Evolutionary conservation across 2,329 filamentous ascomycete genomes (phyloP), one percentile per base, ranked within the genome.

Genomic region (Eutypa lata): DNA sequence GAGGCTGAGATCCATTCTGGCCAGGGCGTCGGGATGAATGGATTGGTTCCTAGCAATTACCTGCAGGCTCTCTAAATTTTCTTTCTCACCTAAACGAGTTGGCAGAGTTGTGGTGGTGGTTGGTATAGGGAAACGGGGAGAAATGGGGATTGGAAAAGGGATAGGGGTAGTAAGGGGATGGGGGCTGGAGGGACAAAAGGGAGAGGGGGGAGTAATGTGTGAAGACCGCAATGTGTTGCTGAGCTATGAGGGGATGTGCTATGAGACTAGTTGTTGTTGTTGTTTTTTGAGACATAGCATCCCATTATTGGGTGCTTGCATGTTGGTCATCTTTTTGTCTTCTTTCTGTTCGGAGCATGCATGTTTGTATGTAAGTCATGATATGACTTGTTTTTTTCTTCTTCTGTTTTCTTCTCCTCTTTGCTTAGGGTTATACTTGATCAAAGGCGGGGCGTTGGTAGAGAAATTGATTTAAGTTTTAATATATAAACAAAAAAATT

Each of bases 1-100:
- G 94, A 99, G 75, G 95, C 95, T 13, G 93, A 97, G 71, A 84
- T 97, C 40, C 89, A 92, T 45, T 86, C 87, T 22, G 79, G 80
- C 57, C 81, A 78, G 53, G 71, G 68, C n/a, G 62, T 51, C 57
- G 83, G 80, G 48, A 78, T 73, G 48, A 68, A 79, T 53, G 84
- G 84, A 55, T 75, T 88, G 65, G 84, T 88, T 59, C 84, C 84
- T 58, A 87, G 84, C 70, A 88, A 88, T 67, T 88, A 88, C 62
- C 75, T 88, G 54, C 80, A 84, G 68, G 72, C 78, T 44, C 77
- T 76, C 55, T 81, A 65, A 67, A 45, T 45, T 45, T 24, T 18
- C 16, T 18, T 38, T 22, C 48, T 48, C 16, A 11, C 8, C 13
- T 49, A 19, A 38, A 38, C n/a, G 5, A 14, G 35, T 7, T 16